Percentiles rank a stretch among this genome's conserved stretches.
Conservation (phyloP, 176 grass and related monocot species). For the Paspalum notatum region DNA sequence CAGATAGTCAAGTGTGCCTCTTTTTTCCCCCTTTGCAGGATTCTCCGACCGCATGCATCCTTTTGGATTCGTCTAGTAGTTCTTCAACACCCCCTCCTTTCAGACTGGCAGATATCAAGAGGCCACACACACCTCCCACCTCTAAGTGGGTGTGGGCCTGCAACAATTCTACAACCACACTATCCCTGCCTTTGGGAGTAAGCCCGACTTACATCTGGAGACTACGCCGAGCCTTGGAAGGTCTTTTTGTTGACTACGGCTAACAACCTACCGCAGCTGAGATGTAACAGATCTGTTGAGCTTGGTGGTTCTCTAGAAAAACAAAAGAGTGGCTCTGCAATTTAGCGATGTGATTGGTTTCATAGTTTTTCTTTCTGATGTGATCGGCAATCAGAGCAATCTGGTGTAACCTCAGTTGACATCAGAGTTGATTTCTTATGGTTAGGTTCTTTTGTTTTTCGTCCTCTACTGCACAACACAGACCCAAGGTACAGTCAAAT, state of each 20-base stretch:
- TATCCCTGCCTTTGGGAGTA: slow-evolving; percentile 57
- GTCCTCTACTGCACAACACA: slow-evolving; percentile 43
- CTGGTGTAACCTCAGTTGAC: slow-evolving; percentile 41
- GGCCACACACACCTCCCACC: slow-evolving; percentile 52
- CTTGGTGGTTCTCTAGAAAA: slow-evolving; percentile 35
- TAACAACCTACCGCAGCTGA: slow-evolving; percentile 52
- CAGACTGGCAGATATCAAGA: slow-evolving; percentile 70
- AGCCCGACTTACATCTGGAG: slow-evolving; percentile 74
- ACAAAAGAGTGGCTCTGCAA: neutral
- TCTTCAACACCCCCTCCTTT: slow-evolving; percentile 44
- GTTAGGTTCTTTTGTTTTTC: slow-evolving; percentile 64
- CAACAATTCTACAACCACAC: slow-evolving; percentile 34
- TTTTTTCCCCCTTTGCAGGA: slow-evolving; percentile 34
- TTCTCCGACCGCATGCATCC: slow-evolving; percentile 31
- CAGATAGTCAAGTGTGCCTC: too few relatives aligned
- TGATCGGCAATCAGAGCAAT: slow-evolving; percentile 37
- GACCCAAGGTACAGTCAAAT: slow-evolving; percentile 55
- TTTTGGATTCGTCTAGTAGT: slow-evolving; percentile 57
- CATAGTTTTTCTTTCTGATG: slow-evolving; percentile 37
- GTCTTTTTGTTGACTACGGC: slow-evolving; percentile 77
- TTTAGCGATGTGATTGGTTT: slow-evolving; percentile 56
- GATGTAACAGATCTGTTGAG: slow-evolving; percentile 54
- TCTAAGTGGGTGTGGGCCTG: slow-evolving; percentile 78
- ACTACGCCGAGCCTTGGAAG: slow-evolving; percentile 61
- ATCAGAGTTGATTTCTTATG: slow-evolving; percentile 49